Evolutionary conservation across 495 filamentous ascomycete species (phyloP).

Genomic region (Thozetella sp.): DNA sequence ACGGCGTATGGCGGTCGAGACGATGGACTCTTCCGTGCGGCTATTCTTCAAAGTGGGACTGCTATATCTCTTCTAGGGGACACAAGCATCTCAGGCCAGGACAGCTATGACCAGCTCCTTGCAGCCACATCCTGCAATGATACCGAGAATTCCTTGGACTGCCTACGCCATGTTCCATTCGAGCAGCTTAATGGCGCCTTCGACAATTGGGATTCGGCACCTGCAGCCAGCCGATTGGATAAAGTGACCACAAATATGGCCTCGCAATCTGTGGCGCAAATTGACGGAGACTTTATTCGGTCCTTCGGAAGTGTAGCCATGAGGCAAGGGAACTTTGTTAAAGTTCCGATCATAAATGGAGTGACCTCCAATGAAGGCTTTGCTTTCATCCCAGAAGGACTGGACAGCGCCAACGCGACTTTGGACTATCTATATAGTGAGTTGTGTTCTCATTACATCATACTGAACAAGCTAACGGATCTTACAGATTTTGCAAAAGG

Average conservation of each 20-base stretch:
- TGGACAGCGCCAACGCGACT: no score
- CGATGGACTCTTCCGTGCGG: slow-evolving; percentile 55
- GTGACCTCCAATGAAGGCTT: no score
- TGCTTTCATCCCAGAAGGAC: no score
- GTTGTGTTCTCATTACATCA: no score
- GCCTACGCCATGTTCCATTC: slow-evolving; percentile 44
- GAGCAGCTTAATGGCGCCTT: slow-evolving; percentile 38
- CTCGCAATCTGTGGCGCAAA: neutral
- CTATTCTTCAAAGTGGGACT: slow-evolving; percentile 58
- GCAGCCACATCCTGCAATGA: slow-evolving; percentile 34
- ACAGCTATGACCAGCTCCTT: slow-evolving; percentile 42
- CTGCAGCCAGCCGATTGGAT: no score
- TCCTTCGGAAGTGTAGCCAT: neutral
- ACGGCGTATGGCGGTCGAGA: slow-evolving; percentile 51
- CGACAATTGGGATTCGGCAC: slow-evolving; percentile 33
- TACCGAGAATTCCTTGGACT: slow-evolving; percentile 34
- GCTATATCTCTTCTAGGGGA: slow-evolving; percentile 33
- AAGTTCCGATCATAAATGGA: no score
- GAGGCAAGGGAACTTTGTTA: neutral
- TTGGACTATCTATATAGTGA: no score
- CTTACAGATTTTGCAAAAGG: no score
- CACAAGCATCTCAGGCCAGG: slow-evolving; percentile 42
- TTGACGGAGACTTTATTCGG: neutral
- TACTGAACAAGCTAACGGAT: no score
- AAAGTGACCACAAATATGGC: neutral